Evolutionary conservation across 164 flowering plant species (phyloP).

Genomic region (Magnolia officinalis): DNA sequence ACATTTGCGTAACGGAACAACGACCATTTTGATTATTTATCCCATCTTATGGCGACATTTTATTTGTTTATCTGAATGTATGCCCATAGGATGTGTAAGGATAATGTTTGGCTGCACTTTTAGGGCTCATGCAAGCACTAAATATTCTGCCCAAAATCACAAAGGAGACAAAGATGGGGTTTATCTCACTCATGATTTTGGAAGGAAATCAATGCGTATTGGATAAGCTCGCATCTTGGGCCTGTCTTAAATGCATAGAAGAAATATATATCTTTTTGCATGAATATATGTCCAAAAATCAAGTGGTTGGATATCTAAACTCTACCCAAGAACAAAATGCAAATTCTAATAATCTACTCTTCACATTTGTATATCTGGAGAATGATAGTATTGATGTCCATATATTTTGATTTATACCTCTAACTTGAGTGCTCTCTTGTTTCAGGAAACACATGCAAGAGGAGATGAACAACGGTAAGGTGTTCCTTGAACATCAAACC

Average conservation of each 20-base stretch:
- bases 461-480: conserved; percentile 41
- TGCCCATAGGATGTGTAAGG: background rate
- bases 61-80: background rate
- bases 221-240: background rate
- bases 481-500: conserved; percentile 9
- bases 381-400: background rate
- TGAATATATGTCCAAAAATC: no score
- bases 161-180: background rate
- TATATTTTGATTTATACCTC: background rate
- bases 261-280: background rate
- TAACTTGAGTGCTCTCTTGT: background rate
- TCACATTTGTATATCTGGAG: background rate
- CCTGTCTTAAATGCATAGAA: background rate
- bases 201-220: no score
- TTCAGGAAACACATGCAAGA: conserved; percentile 39
- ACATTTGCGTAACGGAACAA: no score
- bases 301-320: no score
- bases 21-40: no score
- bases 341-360: no score
- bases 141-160: background rate
- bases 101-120: background rate
- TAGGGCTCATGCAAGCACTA: background rate
- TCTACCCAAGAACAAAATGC: no score
- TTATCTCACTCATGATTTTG: no score
- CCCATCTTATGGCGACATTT: no score